Percentiles rank a stretch among this genome's conserved stretches.
Conservation (phyloP, 2,329 filamentous ascomycete genomes). For the Spiromastix sp. region DNA sequence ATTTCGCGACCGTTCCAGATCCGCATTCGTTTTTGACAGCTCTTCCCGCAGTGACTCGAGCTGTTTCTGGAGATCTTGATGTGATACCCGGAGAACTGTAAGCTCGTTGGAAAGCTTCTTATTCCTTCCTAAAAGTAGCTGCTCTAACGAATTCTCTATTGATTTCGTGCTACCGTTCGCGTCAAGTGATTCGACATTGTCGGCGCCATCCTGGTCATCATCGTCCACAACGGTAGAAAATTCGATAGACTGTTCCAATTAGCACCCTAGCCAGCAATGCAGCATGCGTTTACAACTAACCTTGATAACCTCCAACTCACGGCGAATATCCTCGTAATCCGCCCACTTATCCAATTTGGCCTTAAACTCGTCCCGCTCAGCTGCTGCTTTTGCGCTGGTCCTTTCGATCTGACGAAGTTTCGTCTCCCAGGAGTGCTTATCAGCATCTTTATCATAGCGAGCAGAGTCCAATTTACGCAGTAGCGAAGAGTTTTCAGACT, state of each 20-base stretch:
- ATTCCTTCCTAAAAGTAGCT: slow-evolving; percentile 82
- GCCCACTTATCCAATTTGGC: slow-evolving; percentile 77
- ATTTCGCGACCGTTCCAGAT: slow-evolving; percentile 73
- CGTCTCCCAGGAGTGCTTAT: slow-evolving; percentile 64
- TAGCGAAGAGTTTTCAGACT: slow-evolving; percentile 87
- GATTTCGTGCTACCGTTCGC: slow-evolving; percentile 45
- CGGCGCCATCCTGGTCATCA: slow-evolving; percentile 46
- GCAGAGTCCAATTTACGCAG: slow-evolving; percentile 77
- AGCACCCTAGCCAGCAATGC: slow-evolving; percentile 6
- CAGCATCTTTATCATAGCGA: slow-evolving; percentile 71
- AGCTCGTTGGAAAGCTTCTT: slow-evolving; percentile 94
- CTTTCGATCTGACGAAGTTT: slow-evolving; percentile 71
- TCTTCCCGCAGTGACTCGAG: slow-evolving; percentile 75
- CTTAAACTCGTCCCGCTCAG: slow-evolving; percentile 71
- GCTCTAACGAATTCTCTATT: slow-evolving; percentile 76
- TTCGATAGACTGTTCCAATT: slow-evolving; percentile 61
- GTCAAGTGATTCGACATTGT: slow-evolving; percentile 13
- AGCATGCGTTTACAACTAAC: slow-evolving; percentile 22
- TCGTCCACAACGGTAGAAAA: slow-evolving; percentile 81
- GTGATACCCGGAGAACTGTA: slow-evolving; percentile 83
- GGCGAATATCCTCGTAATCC: slow-evolving; percentile 93
- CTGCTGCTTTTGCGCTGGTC: slow-evolving; percentile 61
- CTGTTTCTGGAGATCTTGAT: slow-evolving; percentile 77
- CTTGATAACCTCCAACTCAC: slow-evolving; percentile 90
- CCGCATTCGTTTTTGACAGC: slow-evolving; percentile 69